Evolutionary conservation across 2,329 filamentous ascomycete species (phyloP).

Genomic region (Colletotrichum theobromicola): DNA sequence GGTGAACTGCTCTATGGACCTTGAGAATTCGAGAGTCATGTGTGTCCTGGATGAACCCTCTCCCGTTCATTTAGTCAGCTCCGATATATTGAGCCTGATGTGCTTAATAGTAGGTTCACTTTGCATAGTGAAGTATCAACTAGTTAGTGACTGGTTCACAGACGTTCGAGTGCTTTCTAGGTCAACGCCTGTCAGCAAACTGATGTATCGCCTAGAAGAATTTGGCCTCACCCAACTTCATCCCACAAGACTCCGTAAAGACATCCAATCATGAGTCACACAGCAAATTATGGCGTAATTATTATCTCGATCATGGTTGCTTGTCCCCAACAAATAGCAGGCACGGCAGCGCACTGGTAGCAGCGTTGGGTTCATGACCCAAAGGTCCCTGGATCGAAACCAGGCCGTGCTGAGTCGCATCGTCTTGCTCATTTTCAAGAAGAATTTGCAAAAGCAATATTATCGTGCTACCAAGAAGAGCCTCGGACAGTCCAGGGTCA

Average conservation of each 20-base stretch:
- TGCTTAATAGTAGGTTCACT: accelerated
- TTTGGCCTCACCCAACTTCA: not conserved
- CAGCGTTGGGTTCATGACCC: not conserved
- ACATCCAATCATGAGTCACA: not conserved
- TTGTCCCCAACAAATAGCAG: not conserved
- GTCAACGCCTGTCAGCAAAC: not conserved
- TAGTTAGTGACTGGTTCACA: accelerated
- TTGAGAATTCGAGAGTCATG: not conserved
- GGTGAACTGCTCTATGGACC: not conserved
- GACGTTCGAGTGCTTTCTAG: not conserved
- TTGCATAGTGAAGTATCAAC: not conserved
- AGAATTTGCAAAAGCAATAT: not conserved
- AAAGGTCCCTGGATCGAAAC: not conserved
- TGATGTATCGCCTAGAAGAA: not conserved
- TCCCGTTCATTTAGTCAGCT: not conserved
- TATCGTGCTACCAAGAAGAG: not conserved
- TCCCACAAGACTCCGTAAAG: not conserved
- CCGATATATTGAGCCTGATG: accelerated
- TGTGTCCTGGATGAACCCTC: not conserved
- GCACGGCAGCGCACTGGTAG: not conserved
- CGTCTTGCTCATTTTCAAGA: not conserved
- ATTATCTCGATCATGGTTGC: not conserved
- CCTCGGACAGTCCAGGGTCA: not conserved
- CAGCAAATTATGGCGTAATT: not conserved
- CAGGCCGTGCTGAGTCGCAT: not conserved